phyloP scores from a whole-genome alignment of 23 red algal genomes.

The Gracilaria domingensis region DNA sequence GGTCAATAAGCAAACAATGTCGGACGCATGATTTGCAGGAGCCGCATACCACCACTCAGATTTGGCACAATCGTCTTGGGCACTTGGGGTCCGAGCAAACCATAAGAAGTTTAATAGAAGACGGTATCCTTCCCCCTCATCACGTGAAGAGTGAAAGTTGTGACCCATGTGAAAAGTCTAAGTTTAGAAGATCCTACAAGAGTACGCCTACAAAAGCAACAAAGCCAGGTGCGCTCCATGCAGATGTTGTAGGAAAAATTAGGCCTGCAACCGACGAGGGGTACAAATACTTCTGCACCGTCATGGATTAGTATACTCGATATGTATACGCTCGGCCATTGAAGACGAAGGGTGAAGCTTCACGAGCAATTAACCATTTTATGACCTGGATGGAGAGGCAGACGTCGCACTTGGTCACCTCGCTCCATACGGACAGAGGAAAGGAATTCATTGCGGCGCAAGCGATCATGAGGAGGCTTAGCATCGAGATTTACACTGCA shows the following conservation, averaged over 20 bases:
- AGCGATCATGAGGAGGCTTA: background rate
- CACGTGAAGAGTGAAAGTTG: background rate
- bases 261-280: background rate
- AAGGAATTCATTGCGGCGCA: conserved; percentile 12
- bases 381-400: conserved; percentile 32
- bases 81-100: background rate
- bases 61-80: conserved; percentile 25
- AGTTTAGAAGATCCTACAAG: conserved; percentile 14
- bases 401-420: background rate
- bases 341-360: background rate
- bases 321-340: background rate
- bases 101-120: background rate
- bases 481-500: background rate
- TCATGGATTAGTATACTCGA: background rate
- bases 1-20: background rate
- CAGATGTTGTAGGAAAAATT: conserved; percentile 46
- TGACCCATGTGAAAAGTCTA: conserved; percentile 35
- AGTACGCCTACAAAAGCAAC: conserved; percentile 39
- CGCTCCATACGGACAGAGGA: conserved; percentile 9
- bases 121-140: background rate
- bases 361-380: background rate
- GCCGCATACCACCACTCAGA: background rate
- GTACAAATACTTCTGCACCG: conserved; percentile 11
- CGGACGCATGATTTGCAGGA: background rate
- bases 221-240: conserved; percentile 29